Percentiles rank a stretch among this genome's conserved stretches.
These are phyloP conservation scores for Uromyces viciae-fabae DNA, from an alignment of 1,284 basidiomycete species.

Conservation along the genomic window DNA sequence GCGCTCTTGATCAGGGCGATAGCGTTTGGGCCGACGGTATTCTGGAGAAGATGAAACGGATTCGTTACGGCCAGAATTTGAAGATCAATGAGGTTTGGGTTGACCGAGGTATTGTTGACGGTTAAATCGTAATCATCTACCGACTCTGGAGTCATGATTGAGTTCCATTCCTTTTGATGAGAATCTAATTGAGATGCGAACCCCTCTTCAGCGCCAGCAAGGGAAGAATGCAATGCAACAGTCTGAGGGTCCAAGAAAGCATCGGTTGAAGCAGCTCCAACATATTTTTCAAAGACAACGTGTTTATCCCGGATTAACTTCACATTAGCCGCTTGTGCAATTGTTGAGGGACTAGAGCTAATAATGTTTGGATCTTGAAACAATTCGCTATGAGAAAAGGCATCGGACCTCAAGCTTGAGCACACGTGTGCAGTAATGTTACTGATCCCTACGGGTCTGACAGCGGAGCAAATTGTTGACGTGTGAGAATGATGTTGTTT, in stretches of 20 bases:
- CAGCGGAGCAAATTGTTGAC: constrained; percentile 48
- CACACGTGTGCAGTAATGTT: constrained; percentile 48
- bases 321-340: constrained; percentile 2
- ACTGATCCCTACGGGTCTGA: constrained; percentile 48
- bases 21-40: constrained; percentile 50
- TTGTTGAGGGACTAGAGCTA: constrained; percentile 28
- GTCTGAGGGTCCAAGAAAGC: constrained; percentile 47
- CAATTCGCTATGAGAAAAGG: constrained; percentile 30
- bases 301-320: constrained; percentile 37
- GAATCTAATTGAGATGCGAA: constrained; percentile 46
- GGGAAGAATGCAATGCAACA: constrained; percentile 47
- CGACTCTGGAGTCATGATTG: constrained; percentile 46
- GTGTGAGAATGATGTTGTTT: constrained; percentile 44
- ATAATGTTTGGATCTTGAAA: constrained; percentile 13
- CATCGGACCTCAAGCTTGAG: constrained; percentile 31
- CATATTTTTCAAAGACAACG: constrained; percentile 50
- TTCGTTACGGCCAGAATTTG: constrained; percentile 49
- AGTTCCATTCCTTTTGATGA: constrained; percentile 48
- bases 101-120: constrained; percentile 10
- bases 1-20: constrained; percentile 51
- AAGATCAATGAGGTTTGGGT: constrained; percentile 47
- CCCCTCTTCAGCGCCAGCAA: constrained; percentile 46
- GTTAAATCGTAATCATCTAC: constrained; percentile 47
- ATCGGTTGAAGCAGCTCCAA: constrained; percentile 52
- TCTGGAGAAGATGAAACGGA: constrained; percentile 48